Conservation (phyloP, 805 yeast species). For the Kodamaea neixiangensis region DNA sequence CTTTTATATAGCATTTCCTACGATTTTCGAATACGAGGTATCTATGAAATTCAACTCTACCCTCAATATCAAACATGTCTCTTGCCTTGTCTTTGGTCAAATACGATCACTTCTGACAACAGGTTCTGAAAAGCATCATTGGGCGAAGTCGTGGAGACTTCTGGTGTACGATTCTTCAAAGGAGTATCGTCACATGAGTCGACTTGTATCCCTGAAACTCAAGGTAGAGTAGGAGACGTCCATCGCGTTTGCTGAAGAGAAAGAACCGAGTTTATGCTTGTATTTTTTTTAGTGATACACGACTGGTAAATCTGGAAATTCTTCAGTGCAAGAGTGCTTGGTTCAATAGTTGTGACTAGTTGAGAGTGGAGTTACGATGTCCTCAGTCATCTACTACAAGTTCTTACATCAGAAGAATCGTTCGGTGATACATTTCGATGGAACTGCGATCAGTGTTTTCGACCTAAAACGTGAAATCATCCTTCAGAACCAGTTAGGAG, state of each 20-base stretch:
- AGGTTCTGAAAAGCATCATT: conserved; percentile 26
- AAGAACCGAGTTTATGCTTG: neutral
- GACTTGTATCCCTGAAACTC: conserved; percentile 22
- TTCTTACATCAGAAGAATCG: conserved; percentile 85
- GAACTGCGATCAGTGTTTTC: conserved; percentile 95
- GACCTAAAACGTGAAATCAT: conserved; percentile 91
- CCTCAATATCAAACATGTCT: too few species aligned
- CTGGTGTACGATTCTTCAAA: conserved; percentile 21
- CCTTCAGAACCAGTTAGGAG: too few species aligned
- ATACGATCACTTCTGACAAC: conserved; percentile 24
- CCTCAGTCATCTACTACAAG: conserved; percentile 83
- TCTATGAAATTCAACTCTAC: too few species aligned
- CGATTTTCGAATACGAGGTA: too few species aligned
- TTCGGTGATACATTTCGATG: conserved; percentile 84
- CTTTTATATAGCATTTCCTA: conserved; percentile 2
- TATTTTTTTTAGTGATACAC: conserved; percentile 7
- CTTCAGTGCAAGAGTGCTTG: too few species aligned
- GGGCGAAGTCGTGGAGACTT: conserved; percentile 10
- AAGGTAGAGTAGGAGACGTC: conserved; percentile 18
- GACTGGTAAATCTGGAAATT: neutral
- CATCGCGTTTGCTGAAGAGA: conserved; percentile 6
- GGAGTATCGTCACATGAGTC: conserved; percentile 23
- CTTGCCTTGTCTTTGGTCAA: neutral
- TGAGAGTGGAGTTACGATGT: conserved; percentile 58
- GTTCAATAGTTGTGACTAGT: too few species aligned